phyloP scores from a whole-genome alignment of 2,329 filamentous ascomycete genomes.

The Beauveria rudraprayagi region DNA sequence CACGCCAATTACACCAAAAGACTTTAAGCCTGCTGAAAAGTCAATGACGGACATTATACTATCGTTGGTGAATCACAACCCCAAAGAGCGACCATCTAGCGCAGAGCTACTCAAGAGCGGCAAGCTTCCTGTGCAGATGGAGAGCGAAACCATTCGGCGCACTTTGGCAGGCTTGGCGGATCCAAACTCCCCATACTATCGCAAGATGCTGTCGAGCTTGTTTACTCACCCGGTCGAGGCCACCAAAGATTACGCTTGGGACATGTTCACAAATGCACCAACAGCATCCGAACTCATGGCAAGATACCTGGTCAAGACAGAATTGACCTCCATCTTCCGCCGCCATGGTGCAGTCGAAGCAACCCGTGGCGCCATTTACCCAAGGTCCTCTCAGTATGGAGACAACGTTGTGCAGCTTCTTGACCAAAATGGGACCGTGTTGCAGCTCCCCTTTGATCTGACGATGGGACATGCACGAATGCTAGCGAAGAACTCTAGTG shows the following conservation, averaged over 20 bases:
- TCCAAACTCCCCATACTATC: slow-evolving; percentile 77
- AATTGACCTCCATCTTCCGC: slow-evolving; percentile 70
- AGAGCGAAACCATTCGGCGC: slow-evolving; percentile 82
- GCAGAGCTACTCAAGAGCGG: slow-evolving; percentile 76
- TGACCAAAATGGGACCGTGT: slow-evolving; percentile 73
- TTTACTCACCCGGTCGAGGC: slow-evolving; percentile 70
- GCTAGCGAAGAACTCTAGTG: slow-evolving; percentile 61
- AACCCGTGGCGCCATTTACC: slow-evolving; percentile 68
- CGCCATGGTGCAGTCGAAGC: slow-evolving; percentile 83
- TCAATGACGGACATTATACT: slow-evolving; percentile 72
- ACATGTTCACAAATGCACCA: slow-evolving; percentile 52
- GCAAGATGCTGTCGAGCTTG: slow-evolving; percentile 78
- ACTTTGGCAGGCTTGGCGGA: slow-evolving; percentile 76
- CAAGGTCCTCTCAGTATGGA: slow-evolving; percentile 69
- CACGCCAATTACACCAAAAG: slow-evolving; percentile 59
- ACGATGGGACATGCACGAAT: slow-evolving; percentile 82
- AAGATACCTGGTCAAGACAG: slow-evolving; percentile 65
- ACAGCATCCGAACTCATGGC: slow-evolving; percentile 57
- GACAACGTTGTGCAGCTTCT: slow-evolving; percentile 70
- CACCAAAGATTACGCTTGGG: slow-evolving; percentile 75
- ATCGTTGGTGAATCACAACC: slow-evolving; percentile 73
- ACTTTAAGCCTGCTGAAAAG: slow-evolving; percentile 63
- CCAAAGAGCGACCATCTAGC: slow-evolving; percentile 74
- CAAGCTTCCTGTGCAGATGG: slow-evolving; percentile 82
- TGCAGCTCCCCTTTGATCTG: slow-evolving; percentile 91